These are phyloP conservation scores for Diaporthe velutina DNA, from an alignment of 2,329 filamentous ascomycete species.

Conservation along the genomic window DNA sequence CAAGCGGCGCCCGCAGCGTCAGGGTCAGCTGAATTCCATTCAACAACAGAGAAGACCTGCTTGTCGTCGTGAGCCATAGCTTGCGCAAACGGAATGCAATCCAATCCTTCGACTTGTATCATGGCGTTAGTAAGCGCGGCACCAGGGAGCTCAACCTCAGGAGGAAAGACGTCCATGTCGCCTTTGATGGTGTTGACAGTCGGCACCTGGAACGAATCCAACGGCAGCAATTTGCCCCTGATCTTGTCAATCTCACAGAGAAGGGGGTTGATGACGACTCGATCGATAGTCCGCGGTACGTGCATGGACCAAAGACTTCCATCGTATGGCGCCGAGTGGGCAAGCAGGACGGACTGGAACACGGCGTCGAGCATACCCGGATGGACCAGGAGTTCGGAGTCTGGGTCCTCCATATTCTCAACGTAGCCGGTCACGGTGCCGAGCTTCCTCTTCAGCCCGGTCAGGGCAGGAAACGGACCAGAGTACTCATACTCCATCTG, in stretches of 20 bases:
- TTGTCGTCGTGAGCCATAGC: not conserved
- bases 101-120: not conserved
- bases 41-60: not conserved
- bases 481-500: constrained; percentile 9
- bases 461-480: not conserved
- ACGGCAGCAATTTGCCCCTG: not conserved
- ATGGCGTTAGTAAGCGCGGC: not conserved
- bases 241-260: not conserved
- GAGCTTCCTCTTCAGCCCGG: not conserved
- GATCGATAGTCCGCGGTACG: not conserved
- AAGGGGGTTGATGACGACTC: not conserved
- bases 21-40: not conserved
- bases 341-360: constrained; percentile 17
- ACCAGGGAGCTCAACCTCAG: not conserved
- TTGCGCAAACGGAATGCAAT: not conserved
- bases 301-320: not conserved
- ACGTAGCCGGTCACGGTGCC: constrained; percentile 4
- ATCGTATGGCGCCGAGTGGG: not conserved
- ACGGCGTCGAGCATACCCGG: not conserved
- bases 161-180: constrained; percentile 13
- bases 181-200: constrained; percentile 8
- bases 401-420: not conserved
- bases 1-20: not conserved
- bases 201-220: not conserved
- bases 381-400: not conserved